A percentile compares a stretch with the other conserved stretches of the same genome.
These are phyloP conservation scores for Debaryomyces fabryi DNA, from an alignment of 1,139 yeast species.

Conservation along the genomic window DNA sequence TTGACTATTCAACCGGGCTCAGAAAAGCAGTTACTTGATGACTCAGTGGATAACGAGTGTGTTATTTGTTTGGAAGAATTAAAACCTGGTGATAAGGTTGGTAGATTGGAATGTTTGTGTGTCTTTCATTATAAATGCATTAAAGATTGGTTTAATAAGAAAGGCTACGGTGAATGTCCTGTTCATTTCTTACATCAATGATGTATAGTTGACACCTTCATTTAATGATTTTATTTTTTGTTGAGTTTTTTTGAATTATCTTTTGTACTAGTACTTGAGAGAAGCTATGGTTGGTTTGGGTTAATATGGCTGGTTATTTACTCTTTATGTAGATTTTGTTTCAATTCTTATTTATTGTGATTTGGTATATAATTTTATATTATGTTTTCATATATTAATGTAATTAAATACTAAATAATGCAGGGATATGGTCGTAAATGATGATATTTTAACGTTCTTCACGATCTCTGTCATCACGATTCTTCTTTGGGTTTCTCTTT, in stretches of 20 bases:
- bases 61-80: slow-evolving; percentile 92
- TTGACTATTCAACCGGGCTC: slow-evolving; percentile 25
- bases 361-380: background rate
- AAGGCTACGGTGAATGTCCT: slow-evolving; percentile 86
- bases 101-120: slow-evolving; percentile 90
- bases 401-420: background rate
- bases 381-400: background rate
- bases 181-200: slow-evolving; percentile 58
- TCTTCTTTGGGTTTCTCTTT: slow-evolving; percentile 35
- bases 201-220: background rate
- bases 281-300: background rate
- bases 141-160: slow-evolving; percentile 84
- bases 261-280: background rate
- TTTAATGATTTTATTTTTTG: slow-evolving; percentile 2
- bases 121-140: slow-evolving; percentile 91
- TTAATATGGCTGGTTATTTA: background rate
- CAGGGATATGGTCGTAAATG: slow-evolving; percentile 1
- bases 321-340: background rate
- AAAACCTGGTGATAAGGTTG: slow-evolving; percentile 84
- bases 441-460: slow-evolving; percentile 31
- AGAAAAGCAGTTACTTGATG: slow-evolving; percentile 25
- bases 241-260: background rate
- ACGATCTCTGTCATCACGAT: slow-evolving; percentile 49
- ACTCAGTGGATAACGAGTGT: slow-evolving; percentile 67
- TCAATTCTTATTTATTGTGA: slow-evolving; percentile 2